phyloP scores from a whole-genome alignment of 495 filamentous ascomycete genomes.

The Penicillium paxilli region DNA sequence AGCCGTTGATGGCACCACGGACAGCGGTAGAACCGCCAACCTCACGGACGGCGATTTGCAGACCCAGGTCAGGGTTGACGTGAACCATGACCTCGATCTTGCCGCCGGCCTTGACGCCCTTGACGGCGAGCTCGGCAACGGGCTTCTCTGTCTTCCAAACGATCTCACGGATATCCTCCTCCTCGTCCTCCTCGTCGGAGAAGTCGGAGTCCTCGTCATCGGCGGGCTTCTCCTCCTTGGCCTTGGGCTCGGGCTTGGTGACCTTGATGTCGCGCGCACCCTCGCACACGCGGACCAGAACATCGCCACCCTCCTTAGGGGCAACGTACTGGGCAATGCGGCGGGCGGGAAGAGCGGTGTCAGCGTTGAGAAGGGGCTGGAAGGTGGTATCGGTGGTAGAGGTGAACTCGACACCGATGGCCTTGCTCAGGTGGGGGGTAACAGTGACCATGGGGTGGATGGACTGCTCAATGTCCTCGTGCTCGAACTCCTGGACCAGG shows the following conservation, averaged over 20 bases:
- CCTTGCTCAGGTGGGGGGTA: slow-evolving; percentile 82
- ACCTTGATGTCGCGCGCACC: slow-evolving; percentile 86
- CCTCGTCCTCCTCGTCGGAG: slow-evolving; percentile 60
- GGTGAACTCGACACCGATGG: slow-evolving; percentile 81
- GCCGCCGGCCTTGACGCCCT: slow-evolving; percentile 78
- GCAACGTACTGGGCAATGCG: slow-evolving; percentile 73
- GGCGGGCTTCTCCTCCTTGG: slow-evolving; percentile 62
- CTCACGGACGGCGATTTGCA: slow-evolving; percentile 80
- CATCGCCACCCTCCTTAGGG: slow-evolving; percentile 77
- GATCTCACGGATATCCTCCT: slow-evolving; percentile 83
- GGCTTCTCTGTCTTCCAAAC: slow-evolving; percentile 86
- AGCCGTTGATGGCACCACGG: slow-evolving; percentile 63
- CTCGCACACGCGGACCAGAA: slow-evolving; percentile 84
- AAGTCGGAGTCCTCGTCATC: slow-evolving; percentile 68
- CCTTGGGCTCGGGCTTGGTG: slow-evolving; percentile 76
- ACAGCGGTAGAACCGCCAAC: slow-evolving; percentile 85
- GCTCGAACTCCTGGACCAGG: slow-evolving; percentile 87
- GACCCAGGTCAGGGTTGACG: slow-evolving; percentile 71
- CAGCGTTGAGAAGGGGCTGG: slow-evolving; percentile 71
- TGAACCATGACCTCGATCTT: slow-evolving; percentile 94
- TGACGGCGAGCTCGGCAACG: slow-evolving; percentile 83
- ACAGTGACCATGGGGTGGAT: slow-evolving; percentile 94
- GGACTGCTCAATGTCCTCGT: slow-evolving; percentile 90
- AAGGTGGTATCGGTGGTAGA: slow-evolving; percentile 67
- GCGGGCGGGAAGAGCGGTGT: slow-evolving; percentile 89